Evolutionary conservation across 2,329 filamentous ascomycete genomes (phyloP), one percentile per base, ranked within the genome.

Genomic region (Achaetomium macrosporum): DNA sequence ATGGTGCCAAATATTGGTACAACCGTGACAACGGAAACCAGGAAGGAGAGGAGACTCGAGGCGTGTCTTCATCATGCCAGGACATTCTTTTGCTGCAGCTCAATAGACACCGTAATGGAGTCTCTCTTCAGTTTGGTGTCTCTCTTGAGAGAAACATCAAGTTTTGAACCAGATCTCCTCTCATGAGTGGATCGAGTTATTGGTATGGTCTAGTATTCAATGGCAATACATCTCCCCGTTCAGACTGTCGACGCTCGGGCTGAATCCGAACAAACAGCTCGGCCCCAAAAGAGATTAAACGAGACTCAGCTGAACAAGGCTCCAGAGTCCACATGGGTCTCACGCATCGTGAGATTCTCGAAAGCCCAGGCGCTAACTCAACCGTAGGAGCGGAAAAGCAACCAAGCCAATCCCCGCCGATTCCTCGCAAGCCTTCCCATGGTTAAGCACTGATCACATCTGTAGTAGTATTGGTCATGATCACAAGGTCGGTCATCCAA

Each of bases 201-300:
- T n/a, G n/a, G n/a, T 30, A 13, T 25, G 25, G 25, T 25, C 25
- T 25, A 4, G 4, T 25, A 7, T 4, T 25, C 29, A 12, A 44
- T 15, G 6, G 13, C 29, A 31, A 6, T 42, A 42, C 43, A 47
- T 51, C 12, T 10, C 8, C 30, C 31, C 8, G n/a, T n/a, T 42
- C 42, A 19, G 20, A 47, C 47, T 51, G 47, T 51, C 47, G 47
- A 36, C 42, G 47, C 47, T 40, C 43, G 47, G 42, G 42, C 52
- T 50, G 47, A 50, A 16, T 20, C 31, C 19, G 12, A 13, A 36
- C 51, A 15, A 35, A 45, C 31, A 25, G 12, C 33, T 7, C 7
- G 4, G 7, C 4, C 25, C 31, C 33, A 20, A 47, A 16, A 36
- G 31, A 20, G 31, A n/a, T 9, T 25, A 25, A 48, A 31, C 50